These are phyloP conservation scores for Talaromyces sp. DNA, from an alignment of 2,329 filamentous ascomycete species.

Conservation along the genomic window DNA sequence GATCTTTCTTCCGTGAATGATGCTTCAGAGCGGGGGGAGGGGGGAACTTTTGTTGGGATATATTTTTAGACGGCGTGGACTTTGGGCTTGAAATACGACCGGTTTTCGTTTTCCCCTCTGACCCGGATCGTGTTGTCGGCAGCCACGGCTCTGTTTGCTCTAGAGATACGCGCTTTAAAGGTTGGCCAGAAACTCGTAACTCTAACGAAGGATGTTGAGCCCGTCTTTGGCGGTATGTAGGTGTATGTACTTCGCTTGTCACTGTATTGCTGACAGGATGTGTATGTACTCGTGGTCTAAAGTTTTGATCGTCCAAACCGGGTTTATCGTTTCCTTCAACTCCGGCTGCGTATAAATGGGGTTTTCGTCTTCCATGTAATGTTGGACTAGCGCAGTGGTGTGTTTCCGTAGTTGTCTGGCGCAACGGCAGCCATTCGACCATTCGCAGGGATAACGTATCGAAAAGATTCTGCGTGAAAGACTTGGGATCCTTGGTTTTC, in stretches of 20 bases:
- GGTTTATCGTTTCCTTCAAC: background rate
- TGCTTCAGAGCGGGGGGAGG: slow-evolving; percentile 37
- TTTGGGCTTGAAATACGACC: slow-evolving; percentile 28
- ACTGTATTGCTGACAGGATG: slow-evolving; percentile 8
- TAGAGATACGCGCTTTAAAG: slow-evolving; percentile 35
- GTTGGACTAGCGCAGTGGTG: slow-evolving; percentile 14
- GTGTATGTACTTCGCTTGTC: slow-evolving; percentile 20
- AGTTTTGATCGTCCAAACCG: background rate
- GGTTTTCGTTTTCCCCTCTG: slow-evolving; percentile 27
- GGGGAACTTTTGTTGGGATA: slow-evolving; percentile 18
- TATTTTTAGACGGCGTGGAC: slow-evolving; percentile 1
- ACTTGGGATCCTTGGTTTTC: slow-evolving; percentile 52
- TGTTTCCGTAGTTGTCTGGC: slow-evolving; percentile 21
- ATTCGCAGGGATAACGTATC: slow-evolving; percentile 42
- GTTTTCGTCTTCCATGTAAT: slow-evolving; percentile 2
- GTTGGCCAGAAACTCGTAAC: slow-evolving; percentile 31
- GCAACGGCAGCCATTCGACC: slow-evolving; percentile 43
- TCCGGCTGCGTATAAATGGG: background rate
- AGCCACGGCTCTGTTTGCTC: slow-evolving; percentile 33
- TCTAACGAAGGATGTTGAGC: slow-evolving; percentile 30
- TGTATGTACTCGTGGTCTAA: background rate
- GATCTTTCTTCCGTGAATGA: slow-evolving; percentile 34
- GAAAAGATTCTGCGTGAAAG: slow-evolving; percentile 56
- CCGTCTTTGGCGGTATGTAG: slow-evolving; percentile 21
- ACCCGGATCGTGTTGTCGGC: slow-evolving; percentile 23